These are phyloP conservation scores for Themeda triandra DNA, from an alignment of 176 grass and related monocot genomes.

Conservation along the genomic window DNA sequence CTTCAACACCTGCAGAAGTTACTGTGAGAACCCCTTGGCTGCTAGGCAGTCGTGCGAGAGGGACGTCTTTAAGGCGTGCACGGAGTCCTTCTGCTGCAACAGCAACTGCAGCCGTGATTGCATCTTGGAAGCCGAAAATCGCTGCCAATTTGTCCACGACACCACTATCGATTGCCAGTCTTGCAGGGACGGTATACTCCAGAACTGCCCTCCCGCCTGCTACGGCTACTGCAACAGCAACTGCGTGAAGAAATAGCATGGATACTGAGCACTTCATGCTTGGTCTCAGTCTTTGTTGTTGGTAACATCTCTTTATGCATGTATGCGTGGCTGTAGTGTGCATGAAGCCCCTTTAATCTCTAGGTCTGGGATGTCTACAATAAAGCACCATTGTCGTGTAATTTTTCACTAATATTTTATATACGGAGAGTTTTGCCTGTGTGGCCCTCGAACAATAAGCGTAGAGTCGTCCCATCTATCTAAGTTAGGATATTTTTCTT, in stretches of 20 bases:
- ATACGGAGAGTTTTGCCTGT: no score
- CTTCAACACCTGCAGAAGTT: neutral
- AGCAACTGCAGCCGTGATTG: neutral
- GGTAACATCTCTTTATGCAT: neutral
- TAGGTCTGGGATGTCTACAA: no score
- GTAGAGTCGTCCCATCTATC: no score
- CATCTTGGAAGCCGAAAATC: neutral
- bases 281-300: neutral
- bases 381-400: no score
- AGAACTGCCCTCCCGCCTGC: neutral
- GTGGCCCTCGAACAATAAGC: no score
- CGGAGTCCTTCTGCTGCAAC: neutral
- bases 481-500: no score
- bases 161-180: neutral
- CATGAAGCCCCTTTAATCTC: no score
- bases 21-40: neutral
- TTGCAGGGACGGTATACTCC: neutral
- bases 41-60: neutral
- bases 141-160: neutral
- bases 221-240: neutral
- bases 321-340: no score
- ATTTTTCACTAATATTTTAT: no score
- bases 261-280: neutral
- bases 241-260: neutral
- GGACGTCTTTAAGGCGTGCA: neutral